phyloP scores from a whole-genome alignment of 768 basidiomycete species.

The Austroboletus eburneus region DNA sequence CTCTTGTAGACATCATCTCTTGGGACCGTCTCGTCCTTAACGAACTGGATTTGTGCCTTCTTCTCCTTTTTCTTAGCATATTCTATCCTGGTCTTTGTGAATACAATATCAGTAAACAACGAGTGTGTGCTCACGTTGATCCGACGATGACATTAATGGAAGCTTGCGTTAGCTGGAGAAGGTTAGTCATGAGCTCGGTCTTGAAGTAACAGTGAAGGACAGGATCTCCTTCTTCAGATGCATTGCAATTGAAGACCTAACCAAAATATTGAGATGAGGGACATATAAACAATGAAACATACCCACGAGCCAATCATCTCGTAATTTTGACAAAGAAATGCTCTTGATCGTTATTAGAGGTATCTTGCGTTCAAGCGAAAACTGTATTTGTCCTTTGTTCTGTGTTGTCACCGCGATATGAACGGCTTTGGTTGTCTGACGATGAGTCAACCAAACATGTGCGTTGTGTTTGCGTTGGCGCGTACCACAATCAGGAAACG shows the following conservation, averaged over 20 bases:
- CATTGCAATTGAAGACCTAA: conserved; percentile 72
- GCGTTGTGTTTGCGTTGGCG: conserved; percentile 13
- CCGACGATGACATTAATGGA: conserved; percentile 68
- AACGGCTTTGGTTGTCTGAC: conserved; percentile 60
- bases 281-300: neutral
- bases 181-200: conserved; percentile 84
- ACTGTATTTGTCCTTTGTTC: conserved; percentile 59
- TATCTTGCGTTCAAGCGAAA: conserved; percentile 79
- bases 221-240: conserved; percentile 92
- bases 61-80: conserved; percentile 99
- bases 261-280: conserved; percentile 7
- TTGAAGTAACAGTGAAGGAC: conserved; percentile 91
- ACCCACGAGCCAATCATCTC: conserved; percentile 93
- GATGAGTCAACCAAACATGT: neutral
- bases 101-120: neutral
- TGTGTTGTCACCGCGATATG: conserved; percentile 63
- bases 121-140: conserved; percentile 59
- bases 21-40: conserved; percentile 81
- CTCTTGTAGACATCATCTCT: conserved; percentile 91
- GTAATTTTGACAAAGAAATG: conserved; percentile 80
- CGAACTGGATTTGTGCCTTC: conserved; percentile 76
- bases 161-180: conserved; percentile 77
- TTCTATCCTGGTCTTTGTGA: conserved; percentile 56
- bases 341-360: conserved; percentile 83
- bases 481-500: conserved; percentile 87